Conservation (phyloP, 2,329 filamentous ascomycete genomes). For the Paraconiothyrium sp. region DNA sequence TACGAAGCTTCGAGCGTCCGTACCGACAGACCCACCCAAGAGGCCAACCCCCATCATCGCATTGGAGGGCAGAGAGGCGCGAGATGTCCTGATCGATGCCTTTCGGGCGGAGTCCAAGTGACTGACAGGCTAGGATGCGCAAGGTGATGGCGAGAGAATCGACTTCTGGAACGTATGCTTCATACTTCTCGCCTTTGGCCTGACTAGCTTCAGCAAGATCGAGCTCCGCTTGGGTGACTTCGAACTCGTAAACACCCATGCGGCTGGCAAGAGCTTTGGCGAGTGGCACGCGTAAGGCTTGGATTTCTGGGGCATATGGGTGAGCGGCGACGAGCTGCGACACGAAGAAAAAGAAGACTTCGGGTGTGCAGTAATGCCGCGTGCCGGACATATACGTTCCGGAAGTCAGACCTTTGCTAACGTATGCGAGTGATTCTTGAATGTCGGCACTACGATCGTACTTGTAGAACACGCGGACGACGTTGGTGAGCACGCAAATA, state of each 20-base stretch:
- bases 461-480: slow-evolving; percentile 44
- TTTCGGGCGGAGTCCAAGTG: slow-evolving; percentile 29
- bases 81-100: slow-evolving; percentile 16
- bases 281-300: slow-evolving; percentile 32
- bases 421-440: slow-evolving; percentile 34
- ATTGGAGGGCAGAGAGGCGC: slow-evolving; percentile 39
- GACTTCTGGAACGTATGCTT: slow-evolving; percentile 5
- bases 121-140: slow-evolving; percentile 40
- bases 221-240: slow-evolving; percentile 3
- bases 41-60: slow-evolving; percentile 49
- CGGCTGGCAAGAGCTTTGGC: slow-evolving; percentile 33
- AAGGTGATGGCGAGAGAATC: slow-evolving; percentile 39
- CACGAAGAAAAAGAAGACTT: slow-evolving; percentile 47
- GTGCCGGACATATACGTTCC: slow-evolving; percentile 46
- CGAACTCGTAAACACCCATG: slow-evolving; percentile 27
- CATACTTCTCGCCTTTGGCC: neutral
- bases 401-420: slow-evolving; percentile 25
- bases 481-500: slow-evolving; percentile 44
- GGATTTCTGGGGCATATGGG: slow-evolving; percentile 27
- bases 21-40: slow-evolving; percentile 35
- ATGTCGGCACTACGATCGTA: slow-evolving; percentile 37
- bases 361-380: slow-evolving; percentile 42
- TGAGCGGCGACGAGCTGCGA: slow-evolving; percentile 32
- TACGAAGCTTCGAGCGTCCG: slow-evolving; percentile 23
- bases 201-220: neutral